Conservation (phyloP, 2,329 filamentous ascomycete genomes). For the Diplocarpon mali region DNA sequence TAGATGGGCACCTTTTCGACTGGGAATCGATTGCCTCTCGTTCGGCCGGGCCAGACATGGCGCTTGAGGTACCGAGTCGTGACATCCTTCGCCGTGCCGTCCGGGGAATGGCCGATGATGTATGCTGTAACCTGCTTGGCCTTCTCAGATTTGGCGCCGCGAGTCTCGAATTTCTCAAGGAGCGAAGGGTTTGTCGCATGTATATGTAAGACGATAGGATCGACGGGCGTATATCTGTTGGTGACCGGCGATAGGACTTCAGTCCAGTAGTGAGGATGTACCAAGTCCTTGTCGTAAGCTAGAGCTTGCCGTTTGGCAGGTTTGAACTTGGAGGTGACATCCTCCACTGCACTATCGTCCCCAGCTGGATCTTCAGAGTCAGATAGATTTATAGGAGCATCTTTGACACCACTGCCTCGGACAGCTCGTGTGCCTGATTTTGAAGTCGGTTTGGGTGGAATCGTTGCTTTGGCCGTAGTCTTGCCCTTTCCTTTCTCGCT, state of each 20-base stretch:
- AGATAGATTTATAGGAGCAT: constrained; percentile 32
- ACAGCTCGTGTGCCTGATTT: constrained; percentile 17
- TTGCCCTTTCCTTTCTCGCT: constrained; percentile 17
- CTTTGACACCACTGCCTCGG: constrained; percentile 22
- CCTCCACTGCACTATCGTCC: constrained; percentile 41
- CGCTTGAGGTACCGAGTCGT: constrained; percentile 83
- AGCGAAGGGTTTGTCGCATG: constrained; percentile 64
- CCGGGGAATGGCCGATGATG: constrained; percentile 67
- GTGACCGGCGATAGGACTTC: constrained; percentile 79
- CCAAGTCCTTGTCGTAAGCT: constrained; percentile 63
- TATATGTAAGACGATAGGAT: constrained; percentile 54
- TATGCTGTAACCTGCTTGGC: constrained; percentile 87
- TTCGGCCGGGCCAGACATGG: constrained; percentile 74
- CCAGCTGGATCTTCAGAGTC: constrained; percentile 40
- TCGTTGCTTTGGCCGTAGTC: constrained; percentile 13
- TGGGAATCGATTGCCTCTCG: constrained; percentile 72
- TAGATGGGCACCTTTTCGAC: constrained; percentile 73
- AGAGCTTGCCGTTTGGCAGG: constrained; percentile 24
- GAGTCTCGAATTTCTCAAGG: constrained; percentile 66
- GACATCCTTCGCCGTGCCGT: constrained; percentile 88
- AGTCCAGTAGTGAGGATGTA: constrained; percentile 86
- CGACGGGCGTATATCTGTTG: constrained; percentile 67
- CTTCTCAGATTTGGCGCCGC: constrained; percentile 72
- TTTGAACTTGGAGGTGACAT: constrained; percentile 31
- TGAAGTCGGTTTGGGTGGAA: constrained; percentile 10